These are phyloP conservation scores for Neurospora sp. DNA, from an alignment of 495 filamentous ascomycete genomes.

Conservation along the genomic window DNA sequence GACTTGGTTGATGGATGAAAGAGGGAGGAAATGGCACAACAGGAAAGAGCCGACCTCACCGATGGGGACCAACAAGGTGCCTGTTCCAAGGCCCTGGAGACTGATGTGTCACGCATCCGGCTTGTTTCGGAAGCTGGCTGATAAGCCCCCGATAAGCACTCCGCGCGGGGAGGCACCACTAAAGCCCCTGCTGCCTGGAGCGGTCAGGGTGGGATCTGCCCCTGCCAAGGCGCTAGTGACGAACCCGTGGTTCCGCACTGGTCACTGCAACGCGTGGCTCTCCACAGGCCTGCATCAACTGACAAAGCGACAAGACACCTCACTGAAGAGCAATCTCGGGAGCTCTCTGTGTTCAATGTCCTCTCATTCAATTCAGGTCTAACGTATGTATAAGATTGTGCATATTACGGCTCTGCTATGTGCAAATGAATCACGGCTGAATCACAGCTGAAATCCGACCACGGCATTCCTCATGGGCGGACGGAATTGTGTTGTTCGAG, in stretches of 20 bases:
- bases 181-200: not conserved
- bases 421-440: not conserved
- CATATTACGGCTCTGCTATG: not conserved
- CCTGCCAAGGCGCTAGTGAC: not conserved
- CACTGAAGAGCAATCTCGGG: not conserved
- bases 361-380: not conserved
- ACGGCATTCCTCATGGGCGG: not conserved
- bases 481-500: not conserved
- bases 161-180: not conserved
- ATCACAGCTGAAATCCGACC: not conserved
- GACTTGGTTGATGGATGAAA: not conserved
- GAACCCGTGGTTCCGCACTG: not conserved
- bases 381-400: not conserved
- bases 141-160: not conserved
- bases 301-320: not conserved
- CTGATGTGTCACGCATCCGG: not conserved
- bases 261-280: not conserved
- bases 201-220: not conserved
- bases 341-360: not conserved
- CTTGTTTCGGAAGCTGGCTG: not conserved
- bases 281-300: not conserved
- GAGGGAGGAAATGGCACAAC: not conserved
- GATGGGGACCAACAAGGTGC: not conserved
- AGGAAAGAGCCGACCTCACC: not conserved
- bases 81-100: not conserved